phyloP scores from a whole-genome alignment of 202 grass and related monocot species.

The Dendrocalamus latiflorus region DNA sequence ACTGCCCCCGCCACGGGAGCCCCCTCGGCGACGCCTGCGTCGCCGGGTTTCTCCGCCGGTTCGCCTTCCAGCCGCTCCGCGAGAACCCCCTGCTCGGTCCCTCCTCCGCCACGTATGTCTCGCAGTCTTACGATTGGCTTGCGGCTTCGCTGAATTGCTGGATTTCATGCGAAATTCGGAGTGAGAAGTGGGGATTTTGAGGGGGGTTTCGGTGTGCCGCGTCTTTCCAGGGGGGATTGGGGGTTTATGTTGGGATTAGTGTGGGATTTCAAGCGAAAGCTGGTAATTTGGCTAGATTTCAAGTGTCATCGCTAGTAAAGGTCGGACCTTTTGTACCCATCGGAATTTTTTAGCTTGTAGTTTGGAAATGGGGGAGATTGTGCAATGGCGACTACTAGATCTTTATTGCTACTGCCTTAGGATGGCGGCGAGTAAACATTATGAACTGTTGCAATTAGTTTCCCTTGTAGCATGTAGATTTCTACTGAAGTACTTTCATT shows the following conservation, averaged over 20 bases:
- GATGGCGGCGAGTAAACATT: background rate
- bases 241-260: too few relatives aligned
- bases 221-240: background rate
- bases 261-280: background rate
- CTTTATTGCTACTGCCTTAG: background rate
- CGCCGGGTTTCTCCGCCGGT: conserved; percentile 55
- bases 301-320: background rate
- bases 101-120: conserved; percentile 66
- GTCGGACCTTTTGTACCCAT: background rate
- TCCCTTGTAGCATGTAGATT: background rate
- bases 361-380: background rate
- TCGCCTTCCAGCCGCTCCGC: conserved; percentile 80
- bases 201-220: too few relatives aligned
- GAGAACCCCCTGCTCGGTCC: too few relatives aligned
- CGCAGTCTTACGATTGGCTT: background rate
- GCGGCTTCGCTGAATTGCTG: background rate
- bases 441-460: background rate
- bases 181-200: background rate
- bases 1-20: conserved; percentile 57
- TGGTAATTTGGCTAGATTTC: background rate
- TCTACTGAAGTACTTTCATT: background rate
- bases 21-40: conserved; percentile 46
- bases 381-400: background rate
- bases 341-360: background rate
- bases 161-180: background rate